Evolutionary conservation across 2,329 filamentous ascomycete species (phyloP).

Genomic region (Diaporthe aspalathi): DNA sequence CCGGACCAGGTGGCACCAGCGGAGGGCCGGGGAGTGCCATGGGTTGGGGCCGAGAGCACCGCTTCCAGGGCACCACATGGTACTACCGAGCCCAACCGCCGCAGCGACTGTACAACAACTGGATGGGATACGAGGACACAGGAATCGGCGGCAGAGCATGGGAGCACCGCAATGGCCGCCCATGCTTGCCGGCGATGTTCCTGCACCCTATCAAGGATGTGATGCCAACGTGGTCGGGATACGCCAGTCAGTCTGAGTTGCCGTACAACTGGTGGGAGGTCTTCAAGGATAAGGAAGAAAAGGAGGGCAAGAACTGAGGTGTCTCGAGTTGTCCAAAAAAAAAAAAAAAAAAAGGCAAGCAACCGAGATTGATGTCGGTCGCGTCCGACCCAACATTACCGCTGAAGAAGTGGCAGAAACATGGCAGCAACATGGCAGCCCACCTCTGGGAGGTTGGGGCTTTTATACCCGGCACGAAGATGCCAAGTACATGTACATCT

Average conservation of each 20-base stretch:
- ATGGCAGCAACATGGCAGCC: constrained; percentile 1
- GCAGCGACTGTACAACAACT: constrained; percentile 71
- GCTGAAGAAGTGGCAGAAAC: not conserved
- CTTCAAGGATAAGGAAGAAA: constrained; percentile 36
- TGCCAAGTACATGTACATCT: constrained; percentile 27
- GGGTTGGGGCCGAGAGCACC: constrained; percentile 68
- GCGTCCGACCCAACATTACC: not conserved
- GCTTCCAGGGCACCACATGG: constrained; percentile 70
- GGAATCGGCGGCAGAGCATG: constrained; percentile 65
- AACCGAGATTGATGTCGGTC: not conserved
- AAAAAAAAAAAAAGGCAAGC: not conserved
- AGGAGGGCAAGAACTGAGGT: constrained; percentile 11
- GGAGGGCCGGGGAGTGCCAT: constrained; percentile 68
- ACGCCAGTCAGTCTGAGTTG: constrained; percentile 54
- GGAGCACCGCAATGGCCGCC: constrained; percentile 66
- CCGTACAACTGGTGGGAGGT: constrained; percentile 47
- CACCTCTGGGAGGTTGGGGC: constrained; percentile 10
- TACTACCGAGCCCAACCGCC: constrained; percentile 70
- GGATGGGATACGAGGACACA: constrained; percentile 70
- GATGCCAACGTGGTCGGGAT: constrained; percentile 59
- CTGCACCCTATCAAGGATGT: constrained; percentile 71
- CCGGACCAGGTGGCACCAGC: constrained; percentile 64
- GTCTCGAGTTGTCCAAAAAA: not conserved
- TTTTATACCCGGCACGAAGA: constrained; percentile 21
- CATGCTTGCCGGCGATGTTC: constrained; percentile 69